A percentile compares a stretch with the other conserved stretches of the same genome.
Conservation (phyloP, 805 yeast genomes). For the Candida loeiensis region DNA sequence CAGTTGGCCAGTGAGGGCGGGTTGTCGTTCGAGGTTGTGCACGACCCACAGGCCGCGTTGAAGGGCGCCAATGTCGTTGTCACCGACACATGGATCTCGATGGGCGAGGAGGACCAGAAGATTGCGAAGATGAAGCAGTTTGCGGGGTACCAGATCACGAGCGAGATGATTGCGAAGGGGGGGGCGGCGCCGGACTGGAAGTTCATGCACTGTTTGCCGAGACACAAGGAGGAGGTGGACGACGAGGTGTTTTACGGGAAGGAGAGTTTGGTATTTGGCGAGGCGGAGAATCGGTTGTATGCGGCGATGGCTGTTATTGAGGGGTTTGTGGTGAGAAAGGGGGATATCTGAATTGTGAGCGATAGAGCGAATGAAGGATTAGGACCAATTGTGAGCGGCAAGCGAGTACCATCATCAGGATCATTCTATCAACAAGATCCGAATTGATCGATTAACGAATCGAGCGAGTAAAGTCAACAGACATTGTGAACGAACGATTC, state of each 20-base stretch:
- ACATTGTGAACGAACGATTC: too few relatives aligned
- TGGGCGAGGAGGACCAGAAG: constrained; percentile 93
- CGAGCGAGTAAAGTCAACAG: too few relatives aligned
- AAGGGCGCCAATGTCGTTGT: constrained; percentile 76
- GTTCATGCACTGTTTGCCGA: constrained; percentile 97
- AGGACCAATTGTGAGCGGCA: too few relatives aligned
- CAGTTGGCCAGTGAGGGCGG: constrained; percentile 45
- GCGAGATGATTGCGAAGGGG: constrained; percentile 55
- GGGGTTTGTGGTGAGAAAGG: constrained; percentile 82
- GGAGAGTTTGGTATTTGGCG: constrained; percentile 79
- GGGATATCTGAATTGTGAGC: constrained; percentile 51
- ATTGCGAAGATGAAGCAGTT: constrained; percentile 71
- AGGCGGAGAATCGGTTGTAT: constrained; percentile 93
- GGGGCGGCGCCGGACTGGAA: constrained; percentile 66
- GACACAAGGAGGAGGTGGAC: constrained; percentile 90
- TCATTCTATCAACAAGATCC: too few relatives aligned
- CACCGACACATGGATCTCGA: constrained; percentile 95
- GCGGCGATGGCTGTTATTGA: constrained; percentile 95
- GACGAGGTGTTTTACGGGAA: constrained; percentile 89
- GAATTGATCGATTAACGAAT: too few relatives aligned
- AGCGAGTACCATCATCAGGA: too few relatives aligned
- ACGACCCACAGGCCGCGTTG: constrained; percentile 75
- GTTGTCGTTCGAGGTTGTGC: constrained; percentile 49
- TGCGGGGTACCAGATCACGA: constrained; percentile 79
- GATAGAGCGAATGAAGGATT: too few relatives aligned